These are phyloP conservation scores for Beverwykella pulmonaria DNA, from an alignment of 495 filamentous ascomycete genomes.

Conservation along the genomic window DNA sequence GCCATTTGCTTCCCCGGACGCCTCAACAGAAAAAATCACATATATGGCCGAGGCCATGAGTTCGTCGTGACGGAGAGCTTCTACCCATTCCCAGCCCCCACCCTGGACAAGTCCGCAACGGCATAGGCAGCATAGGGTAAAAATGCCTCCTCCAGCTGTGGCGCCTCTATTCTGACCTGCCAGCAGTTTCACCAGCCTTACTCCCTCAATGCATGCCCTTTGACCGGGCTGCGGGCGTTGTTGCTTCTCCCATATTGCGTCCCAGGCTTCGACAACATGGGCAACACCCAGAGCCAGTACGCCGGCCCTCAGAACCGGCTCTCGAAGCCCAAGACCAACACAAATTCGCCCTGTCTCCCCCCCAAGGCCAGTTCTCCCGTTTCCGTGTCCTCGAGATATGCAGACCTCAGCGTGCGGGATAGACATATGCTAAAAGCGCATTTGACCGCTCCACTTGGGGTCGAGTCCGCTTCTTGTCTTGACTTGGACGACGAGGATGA, in stretches of 20 bases:
- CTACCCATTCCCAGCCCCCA: neutral
- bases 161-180: conserved; percentile 2
- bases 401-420: conserved; percentile 23
- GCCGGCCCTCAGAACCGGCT: conserved; percentile 29
- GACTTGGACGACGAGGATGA: conserved; percentile 13
- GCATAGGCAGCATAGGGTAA: conserved; percentile 13
- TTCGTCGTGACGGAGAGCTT: neutral
- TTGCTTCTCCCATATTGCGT: neutral
- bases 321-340: conserved; percentile 40
- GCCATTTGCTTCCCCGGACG: neutral
- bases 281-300: conserved; percentile 29
- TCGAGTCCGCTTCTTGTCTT: conserved; percentile 2
- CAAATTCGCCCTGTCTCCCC: conserved; percentile 25
- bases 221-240: conserved; percentile 1
- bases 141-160: neutral
- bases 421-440: conserved; percentile 22
- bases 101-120: neutral
- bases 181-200: neutral
- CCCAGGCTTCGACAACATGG: conserved; percentile 26
- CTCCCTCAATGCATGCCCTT: neutral
- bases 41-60: neutral
- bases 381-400: conserved; percentile 28
- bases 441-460: conserved; percentile 26
- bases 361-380: conserved; percentile 19
- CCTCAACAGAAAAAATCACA: neutral